Base-by-base conservation (phyloP, 192 early-diverging fungal species). In the Spizellomyces punctatus region DNA sequence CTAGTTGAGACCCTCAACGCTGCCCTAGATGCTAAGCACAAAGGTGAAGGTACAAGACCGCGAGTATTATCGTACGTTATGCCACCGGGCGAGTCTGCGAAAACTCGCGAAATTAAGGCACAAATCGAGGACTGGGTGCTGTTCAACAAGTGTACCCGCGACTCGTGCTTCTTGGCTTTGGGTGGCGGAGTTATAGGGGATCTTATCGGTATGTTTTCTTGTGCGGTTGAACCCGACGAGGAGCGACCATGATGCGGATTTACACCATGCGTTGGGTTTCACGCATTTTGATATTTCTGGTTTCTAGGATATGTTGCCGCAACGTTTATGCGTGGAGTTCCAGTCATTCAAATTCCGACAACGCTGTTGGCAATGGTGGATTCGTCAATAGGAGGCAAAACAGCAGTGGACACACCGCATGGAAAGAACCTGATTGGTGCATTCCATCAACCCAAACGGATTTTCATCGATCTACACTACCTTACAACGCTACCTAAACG, bases 181-280 rank as follows among this genome's bases (percentile, higher is more conserved):
- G 97, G 97, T 67, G 97, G 96, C 49, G 96, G 96, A 6, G 96
- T 99, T 0, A 94, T 99, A 75, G 96, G 97, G 58, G 97, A 99
- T 79, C 79, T 99, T 63, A 88, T 92, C 19, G 96, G 96, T 58
- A 69, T 8, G 59, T 70, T 55, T 5, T 2, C 36, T 69, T 10
- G 10, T 10, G 17, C 1, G 16, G 0, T 17, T n/a, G 0, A n/a
- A 17, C 41, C 12, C 12, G 64, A 22, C 27, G 27, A 36, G 27
- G 27, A 36, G 27, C 1, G 27, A 36, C 27, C 27, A 36, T 36
- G 27, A 36, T 36, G 27, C 27, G 27, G 3, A 3, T 36, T 3
- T 36, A 36, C 27, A 2, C 27, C 50, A 54, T 54, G 14, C 50
- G 12, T 12, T n/a, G 50, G 14, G 50, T 54, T 19, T 54, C 50